Evolutionary conservation across 179 eudicot genomes (phyloP), one percentile per base, ranked within the genome.

Genomic region (Carnegiea gigantea): DNA sequence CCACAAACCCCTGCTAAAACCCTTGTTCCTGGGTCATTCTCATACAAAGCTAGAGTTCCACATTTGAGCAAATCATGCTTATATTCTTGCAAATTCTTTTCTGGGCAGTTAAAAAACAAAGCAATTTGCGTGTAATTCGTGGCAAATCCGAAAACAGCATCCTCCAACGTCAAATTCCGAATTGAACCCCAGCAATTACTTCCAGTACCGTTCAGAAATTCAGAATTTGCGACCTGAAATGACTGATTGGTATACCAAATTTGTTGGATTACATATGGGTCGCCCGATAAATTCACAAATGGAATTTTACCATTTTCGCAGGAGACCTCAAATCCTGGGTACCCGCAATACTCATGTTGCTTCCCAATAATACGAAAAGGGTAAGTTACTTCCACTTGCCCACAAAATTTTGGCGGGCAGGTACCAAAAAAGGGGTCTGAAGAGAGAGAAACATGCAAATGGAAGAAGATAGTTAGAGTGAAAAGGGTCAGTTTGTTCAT

Each of bases 321-420:
- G 15, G 59, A 44, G 0, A 85, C 77, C 46, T 76, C 85, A 70
- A 82, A 85, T n/a, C 87, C 85, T 57, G 84, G 85, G 38, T 75
- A 82, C 40, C 87, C 87, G 76, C 87, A 85, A 60, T 76, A 76
- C 9, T 73, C 1, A 2, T 76, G 26, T 33, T 85, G 83, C 60
- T 79, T 28, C 38, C 40, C 30, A n/a, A 9, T 2, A 11, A 85
- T 59, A 76, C 77, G 46, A 10, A 85, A 85, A 0, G 87, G 87
- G 62, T 79, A 85, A 46, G 33, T 44, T 11, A 74, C 23, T 1
- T 44, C 11, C 23, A 74, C 30, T 7, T 4, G 1, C 21, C 77
- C 77, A 10, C 77, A 74, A 44, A 1, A 4, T 13, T 46, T 9
- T 74, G 77, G 11, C 10, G 59, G 77, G 57, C 77, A 74, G 36